These are phyloP conservation scores for Teratosphaeria pseudoeucalypti DNA, from an alignment of 2,329 filamentous ascomycete species.

Conservation along the genomic window DNA sequence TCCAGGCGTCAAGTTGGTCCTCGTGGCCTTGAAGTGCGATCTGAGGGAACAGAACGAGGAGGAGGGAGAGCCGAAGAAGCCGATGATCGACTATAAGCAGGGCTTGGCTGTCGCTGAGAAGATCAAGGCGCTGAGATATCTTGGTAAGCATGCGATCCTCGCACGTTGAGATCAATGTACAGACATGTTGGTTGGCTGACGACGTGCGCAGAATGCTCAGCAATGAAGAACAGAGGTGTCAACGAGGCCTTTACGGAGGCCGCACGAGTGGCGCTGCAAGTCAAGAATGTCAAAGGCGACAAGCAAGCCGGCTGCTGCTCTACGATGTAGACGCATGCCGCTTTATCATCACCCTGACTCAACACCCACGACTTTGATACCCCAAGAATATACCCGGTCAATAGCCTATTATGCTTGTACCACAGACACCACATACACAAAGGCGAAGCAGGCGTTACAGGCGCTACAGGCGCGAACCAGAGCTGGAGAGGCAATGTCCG, in stretches of 20 bases:
- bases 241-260: constrained; percentile 99
- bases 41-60: constrained; percentile 69
- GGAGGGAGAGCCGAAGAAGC: constrained; percentile 43
- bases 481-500: neutral
- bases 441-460: neutral
- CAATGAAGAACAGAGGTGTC: constrained; percentile 94
- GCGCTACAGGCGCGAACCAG: neutral
- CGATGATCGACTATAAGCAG: constrained; percentile 80
- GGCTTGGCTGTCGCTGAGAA: constrained; percentile 82
- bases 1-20: constrained; percentile 83
- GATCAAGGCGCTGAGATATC: constrained; percentile 85
- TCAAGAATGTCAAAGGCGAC: constrained; percentile 41
- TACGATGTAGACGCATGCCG: constrained; percentile 26
- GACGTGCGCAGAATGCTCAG: constrained; percentile 69
- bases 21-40: constrained; percentile 95
- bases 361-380: neutral
- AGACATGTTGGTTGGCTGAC: neutral
- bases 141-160: constrained; percentile 43
- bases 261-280: constrained; percentile 72
- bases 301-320: constrained; percentile 35
- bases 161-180: neutral
- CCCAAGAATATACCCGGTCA: neutral
- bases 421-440: neutral
- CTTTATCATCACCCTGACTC: neutral
- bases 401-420: neutral